Percentiles rank a stretch among this genome's conserved stretches.
Evolutionary conservation across 2,329 filamentous ascomycete genomes (phyloP).

Genomic region (Ophiostoma populinum): DNA sequence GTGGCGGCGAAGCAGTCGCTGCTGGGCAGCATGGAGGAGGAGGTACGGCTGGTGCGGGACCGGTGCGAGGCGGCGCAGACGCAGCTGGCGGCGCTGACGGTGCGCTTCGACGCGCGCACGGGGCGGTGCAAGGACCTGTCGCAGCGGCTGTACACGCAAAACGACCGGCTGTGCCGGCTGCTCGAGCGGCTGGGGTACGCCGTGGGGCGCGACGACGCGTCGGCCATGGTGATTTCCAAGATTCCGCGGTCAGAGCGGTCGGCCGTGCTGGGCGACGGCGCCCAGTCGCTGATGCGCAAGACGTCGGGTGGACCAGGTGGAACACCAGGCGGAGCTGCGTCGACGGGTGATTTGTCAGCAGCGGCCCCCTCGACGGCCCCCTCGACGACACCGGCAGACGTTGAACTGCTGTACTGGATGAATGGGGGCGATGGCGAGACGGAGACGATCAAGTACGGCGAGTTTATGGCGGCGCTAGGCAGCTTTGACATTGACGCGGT

Average conservation of each 20-base stretch:
- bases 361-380: constrained; percentile 36
- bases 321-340: not conserved
- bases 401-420: constrained; percentile 71
- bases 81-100: constrained; percentile 31
- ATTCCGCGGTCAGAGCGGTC: constrained; percentile 42
- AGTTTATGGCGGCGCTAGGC: constrained; percentile 56
- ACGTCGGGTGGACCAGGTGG: too few relatives aligned
- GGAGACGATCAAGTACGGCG: constrained; percentile 57
- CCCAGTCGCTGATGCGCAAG: not conserved
- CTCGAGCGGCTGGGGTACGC: constrained; percentile 78
- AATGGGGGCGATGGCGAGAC: constrained; percentile 45
- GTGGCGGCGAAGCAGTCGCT: constrained; percentile 50
- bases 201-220: constrained; percentile 53
- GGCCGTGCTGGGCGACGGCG: constrained; percentile 34
- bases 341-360: constrained; percentile 16
- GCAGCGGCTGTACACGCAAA: constrained; percentile 64
- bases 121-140: constrained; percentile 67
- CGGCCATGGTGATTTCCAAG: constrained; percentile 58
- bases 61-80: constrained; percentile 39
- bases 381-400: constrained; percentile 49
- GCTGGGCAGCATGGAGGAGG: constrained; percentile 58
- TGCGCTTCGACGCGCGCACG: constrained; percentile 52
- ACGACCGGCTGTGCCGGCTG: constrained; percentile 66
- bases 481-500: constrained; percentile 74
- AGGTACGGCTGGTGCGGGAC: constrained; percentile 50